Percentiles rank a stretch among this genome's conserved stretches.
These are phyloP conservation scores for Centrapalus pauciflorus DNA, from an alignment of 129 eudicot genomes.

Conservation along the genomic window DNA sequence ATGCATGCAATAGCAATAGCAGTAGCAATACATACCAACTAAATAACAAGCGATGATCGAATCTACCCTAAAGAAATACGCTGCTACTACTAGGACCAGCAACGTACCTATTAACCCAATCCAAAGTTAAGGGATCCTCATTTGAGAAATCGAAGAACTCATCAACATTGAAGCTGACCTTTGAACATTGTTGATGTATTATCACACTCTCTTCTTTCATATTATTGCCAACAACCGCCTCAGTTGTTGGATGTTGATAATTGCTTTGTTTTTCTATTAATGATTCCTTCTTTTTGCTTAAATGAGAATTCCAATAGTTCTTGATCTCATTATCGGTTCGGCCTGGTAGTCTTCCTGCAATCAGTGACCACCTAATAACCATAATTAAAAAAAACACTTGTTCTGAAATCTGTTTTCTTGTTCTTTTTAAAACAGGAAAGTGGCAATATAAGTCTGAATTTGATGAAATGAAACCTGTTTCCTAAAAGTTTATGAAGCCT, in stretches of 20 bases:
- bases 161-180: constrained; percentile 26
- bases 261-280: constrained; percentile 13
- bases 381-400: background rate
- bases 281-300: constrained; percentile 36
- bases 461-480: constrained; percentile 27
- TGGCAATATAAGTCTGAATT: background rate
- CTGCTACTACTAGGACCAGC: constrained; percentile 10
- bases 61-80: constrained; percentile 7
- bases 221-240: background rate
- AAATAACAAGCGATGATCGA: background rate
- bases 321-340: constrained; percentile 35
- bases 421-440: no score
- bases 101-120: constrained; percentile 36
- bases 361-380: constrained; percentile 40
- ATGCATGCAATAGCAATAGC: no score
- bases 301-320: constrained; percentile 41
- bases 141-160: constrained; percentile 44
- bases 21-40: no score
- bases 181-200: constrained; percentile 12
- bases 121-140: constrained; percentile 35
- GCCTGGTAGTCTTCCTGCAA: constrained; percentile 40
- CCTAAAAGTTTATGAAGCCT: constrained; percentile 48
- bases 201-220: constrained; percentile 22
- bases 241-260: background rate
- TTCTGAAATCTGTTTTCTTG: background rate